Evolutionary conservation across 306 rosid genomes (phyloP).

Genomic region (Senna tora): DNA sequence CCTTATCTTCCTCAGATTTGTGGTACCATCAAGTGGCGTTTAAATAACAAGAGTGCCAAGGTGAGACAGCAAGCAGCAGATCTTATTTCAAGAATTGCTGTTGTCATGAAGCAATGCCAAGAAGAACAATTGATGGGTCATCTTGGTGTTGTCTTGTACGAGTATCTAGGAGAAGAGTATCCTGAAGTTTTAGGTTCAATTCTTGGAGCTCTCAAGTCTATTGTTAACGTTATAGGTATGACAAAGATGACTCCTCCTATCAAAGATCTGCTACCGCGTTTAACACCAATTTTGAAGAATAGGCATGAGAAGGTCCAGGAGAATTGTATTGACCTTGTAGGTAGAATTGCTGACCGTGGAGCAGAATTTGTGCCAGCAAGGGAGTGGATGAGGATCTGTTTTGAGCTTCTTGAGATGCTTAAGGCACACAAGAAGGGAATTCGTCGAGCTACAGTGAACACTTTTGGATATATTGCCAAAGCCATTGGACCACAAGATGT

Average conservation of each 20-base stretch:
- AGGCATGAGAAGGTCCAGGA: constrained; percentile 98
- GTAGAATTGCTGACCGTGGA: constrained; percentile 97
- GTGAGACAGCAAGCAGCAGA: constrained; percentile 98
- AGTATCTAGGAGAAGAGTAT: constrained; percentile 95
- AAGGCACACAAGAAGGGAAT: constrained; percentile 97
- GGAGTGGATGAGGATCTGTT: constrained; percentile 99
- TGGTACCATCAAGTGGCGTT: constrained; percentile 97
- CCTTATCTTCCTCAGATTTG: constrained; percentile 96
- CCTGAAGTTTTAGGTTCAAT: constrained; percentile 96
- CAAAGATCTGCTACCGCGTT: constrained; percentile 90
- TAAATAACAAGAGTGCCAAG: constrained; percentile 97
- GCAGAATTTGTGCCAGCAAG: constrained; percentile 97
- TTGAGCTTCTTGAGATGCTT: constrained; percentile 97
- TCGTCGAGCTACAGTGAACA: constrained; percentile 89
- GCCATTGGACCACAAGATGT: constrained; percentile 98
- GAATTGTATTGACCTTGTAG: constrained; percentile 93
- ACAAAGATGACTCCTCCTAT: constrained; percentile 99
- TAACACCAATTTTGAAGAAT: constrained; percentile 94
- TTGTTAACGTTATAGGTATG: constrained; percentile 98
- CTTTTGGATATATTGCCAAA: constrained; percentile 89
- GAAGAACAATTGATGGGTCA: constrained; percentile 98
- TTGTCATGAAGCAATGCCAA: constrained; percentile 97
- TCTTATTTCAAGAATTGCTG: constrained; percentile 93
- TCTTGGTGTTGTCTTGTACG: constrained; percentile 95
- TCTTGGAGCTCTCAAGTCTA: constrained; percentile 92